These are phyloP conservation scores for Tetracladium maxilliforme DNA, from an alignment of 2,329 filamentous ascomycete species.

Conservation along the genomic window DNA sequence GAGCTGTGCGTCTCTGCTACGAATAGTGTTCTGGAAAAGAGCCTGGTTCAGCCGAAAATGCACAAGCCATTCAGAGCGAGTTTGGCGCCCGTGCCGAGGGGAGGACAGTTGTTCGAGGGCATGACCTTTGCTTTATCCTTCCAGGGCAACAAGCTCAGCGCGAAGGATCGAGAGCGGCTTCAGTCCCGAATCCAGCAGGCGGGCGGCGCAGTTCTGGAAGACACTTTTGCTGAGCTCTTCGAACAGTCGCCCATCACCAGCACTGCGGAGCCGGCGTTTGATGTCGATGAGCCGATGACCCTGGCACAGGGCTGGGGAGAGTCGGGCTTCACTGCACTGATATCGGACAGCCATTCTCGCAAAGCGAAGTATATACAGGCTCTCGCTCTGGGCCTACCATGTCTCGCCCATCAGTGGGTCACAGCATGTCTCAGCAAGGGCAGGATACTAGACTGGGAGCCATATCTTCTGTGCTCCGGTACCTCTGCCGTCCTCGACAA, in stretches of 20 bases:
- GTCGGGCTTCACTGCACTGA: conserved; percentile 68
- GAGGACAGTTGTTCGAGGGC: conserved; percentile 57
- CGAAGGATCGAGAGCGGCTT: conserved; percentile 38
- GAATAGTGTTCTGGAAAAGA: no score
- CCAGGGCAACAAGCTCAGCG: conserved; percentile 30
- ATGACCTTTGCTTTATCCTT: conserved; percentile 87
- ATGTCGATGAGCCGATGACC: conserved; percentile 23
- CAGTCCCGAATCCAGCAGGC: conserved; percentile 50
- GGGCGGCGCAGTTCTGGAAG: conserved; percentile 56
- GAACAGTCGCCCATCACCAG: conserved; percentile 22
- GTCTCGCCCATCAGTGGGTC: conserved; percentile 72
- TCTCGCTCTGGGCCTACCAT: conserved; percentile 76
- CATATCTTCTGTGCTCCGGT: conserved; percentile 77
- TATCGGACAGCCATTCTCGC: conserved; percentile 74
- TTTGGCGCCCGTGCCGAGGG: no score
- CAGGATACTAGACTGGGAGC: conserved; percentile 55
- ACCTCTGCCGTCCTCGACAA: conserved; percentile 63
- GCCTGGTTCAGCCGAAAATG: no score
- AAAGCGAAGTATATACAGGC: conserved; percentile 92
- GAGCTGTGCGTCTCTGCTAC: no score
- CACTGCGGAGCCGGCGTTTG: conserved; percentile 13
- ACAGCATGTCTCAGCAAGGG: conserved; percentile 50
- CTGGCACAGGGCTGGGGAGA: conserved; percentile 36
- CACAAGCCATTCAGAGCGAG: no score
- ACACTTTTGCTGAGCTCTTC: conserved; percentile 75